These are phyloP conservation scores for Byssoonygena ceratinophila DNA, from an alignment of 2,329 filamentous ascomycete species.

Conservation along the genomic window DNA sequence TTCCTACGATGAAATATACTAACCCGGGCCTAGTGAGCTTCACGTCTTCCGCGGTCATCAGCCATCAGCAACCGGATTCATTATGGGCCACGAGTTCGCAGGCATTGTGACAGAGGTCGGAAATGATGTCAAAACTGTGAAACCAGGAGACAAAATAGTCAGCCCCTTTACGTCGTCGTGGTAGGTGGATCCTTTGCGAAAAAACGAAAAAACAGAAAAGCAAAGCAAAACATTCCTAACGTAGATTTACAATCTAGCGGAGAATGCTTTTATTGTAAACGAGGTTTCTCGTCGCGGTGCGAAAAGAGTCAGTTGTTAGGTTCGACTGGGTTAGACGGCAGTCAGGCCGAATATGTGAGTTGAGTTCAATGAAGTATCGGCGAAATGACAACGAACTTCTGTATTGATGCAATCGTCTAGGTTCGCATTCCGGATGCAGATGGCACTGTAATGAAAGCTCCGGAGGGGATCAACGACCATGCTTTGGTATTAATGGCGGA, in stretches of 20 bases:
- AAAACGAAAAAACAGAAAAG: not conserved
- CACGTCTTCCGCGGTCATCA: slow-evolving; percentile 80
- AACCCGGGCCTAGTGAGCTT: slow-evolving; percentile 53
- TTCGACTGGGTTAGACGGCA: slow-evolving; percentile 57
- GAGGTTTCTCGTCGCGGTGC: slow-evolving; percentile 67
- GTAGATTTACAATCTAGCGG: slow-evolving; percentile 35
- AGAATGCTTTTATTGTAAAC: slow-evolving; percentile 75
- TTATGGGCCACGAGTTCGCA: slow-evolving; percentile 75
- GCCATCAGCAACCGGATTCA: slow-evolving; percentile 52
- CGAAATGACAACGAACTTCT: slow-evolving; percentile 11
- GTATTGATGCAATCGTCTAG: slow-evolving; percentile 23
- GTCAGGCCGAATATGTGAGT: slow-evolving; percentile 63
- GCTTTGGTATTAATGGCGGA: slow-evolving; percentile 81
- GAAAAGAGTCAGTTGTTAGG: slow-evolving; percentile 61
- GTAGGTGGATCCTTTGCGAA: slow-evolving; percentile 34
- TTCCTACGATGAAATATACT: not conserved
- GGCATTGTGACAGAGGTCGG: slow-evolving; percentile 62
- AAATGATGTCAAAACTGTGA: slow-evolving; percentile 54
- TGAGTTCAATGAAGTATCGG: not conserved
- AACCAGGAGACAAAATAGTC: slow-evolving; percentile 67
- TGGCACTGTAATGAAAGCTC: slow-evolving; percentile 65
- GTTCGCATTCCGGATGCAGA: slow-evolving; percentile 71
- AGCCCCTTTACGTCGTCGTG: slow-evolving; percentile 75
- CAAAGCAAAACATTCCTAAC: not conserved
- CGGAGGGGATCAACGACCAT: slow-evolving; percentile 59